Evolutionary conservation across 495 filamentous ascomycete species (phyloP), one percentile per base, ranked within the genome.

Genomic region (Lepraria neglecta): DNA sequence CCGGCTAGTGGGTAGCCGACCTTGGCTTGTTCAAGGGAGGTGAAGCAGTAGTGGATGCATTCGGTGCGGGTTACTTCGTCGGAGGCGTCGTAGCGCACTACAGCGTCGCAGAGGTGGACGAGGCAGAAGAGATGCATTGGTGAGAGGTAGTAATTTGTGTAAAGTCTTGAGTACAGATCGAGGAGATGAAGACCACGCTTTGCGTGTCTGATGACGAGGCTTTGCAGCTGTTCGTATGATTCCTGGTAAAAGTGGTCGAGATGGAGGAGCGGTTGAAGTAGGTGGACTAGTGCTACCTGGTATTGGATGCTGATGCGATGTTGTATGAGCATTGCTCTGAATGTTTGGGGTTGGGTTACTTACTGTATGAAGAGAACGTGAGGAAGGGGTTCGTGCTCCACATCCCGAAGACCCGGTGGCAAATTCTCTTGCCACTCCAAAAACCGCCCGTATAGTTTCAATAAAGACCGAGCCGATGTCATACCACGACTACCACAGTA

Each of bases 351-450:
- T 4, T 14, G 3, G n/a, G 9, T 40, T 31, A 60, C 72, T 50
- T 66, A 76, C 74, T 73, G 62, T 27, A 76, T 58, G 38, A 65
- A 73, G 9, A 74, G 63, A 45, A 76, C 64, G 64, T 76, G 73
- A 17, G 74, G 72, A 19, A 75, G 62, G 19, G 68, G 63, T 52
- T 69, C 64, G 43, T 64, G 62, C 24, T 65, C 63, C 4, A 52
- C 48, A 31, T 64, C 64, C 35, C 69, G 56, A 53, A 76, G 58
- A 1, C 30, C 42, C 4, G 46, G 54, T 15, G 74, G 71, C 38
- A 77, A 63, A 6, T 55, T 59, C 12, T 71, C 58, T 35, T 66
- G 61, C 74, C 74, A 77, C 27, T 31, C 28, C 6, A 72, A 21
- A 51, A 65, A 70, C 46, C 69, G 60, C n/a, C 53, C 40, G 44